Conservation (phyloP, 2,329 filamentous ascomycete genomes). For the Diplodia sapinea region DNA sequence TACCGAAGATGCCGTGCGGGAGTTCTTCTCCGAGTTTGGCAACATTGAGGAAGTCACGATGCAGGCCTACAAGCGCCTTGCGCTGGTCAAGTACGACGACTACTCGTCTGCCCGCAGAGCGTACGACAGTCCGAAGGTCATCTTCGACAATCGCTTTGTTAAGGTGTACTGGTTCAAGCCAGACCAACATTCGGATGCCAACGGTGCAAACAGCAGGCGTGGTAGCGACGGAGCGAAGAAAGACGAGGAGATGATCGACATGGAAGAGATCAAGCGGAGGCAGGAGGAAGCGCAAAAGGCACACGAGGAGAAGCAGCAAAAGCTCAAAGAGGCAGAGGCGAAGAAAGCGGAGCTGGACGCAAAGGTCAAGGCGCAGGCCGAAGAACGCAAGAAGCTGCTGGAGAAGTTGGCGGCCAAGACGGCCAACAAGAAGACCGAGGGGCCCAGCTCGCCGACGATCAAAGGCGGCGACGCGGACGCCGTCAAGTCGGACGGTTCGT, state of each 20-base stretch:
- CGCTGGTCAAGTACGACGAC: constrained; percentile 71
- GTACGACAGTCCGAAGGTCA: constrained; percentile 76
- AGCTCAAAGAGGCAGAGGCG: constrained; percentile 67
- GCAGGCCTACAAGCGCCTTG: constrained; percentile 69
- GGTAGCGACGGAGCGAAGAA: constrained; percentile 33
- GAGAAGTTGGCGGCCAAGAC: constrained; percentile 57
- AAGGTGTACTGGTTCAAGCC: constrained; percentile 79
- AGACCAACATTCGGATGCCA: constrained; percentile 37
- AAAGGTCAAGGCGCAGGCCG: constrained; percentile 66
- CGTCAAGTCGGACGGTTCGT: background rate
- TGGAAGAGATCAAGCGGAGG: constrained; percentile 70
- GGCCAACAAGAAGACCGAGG: background rate
- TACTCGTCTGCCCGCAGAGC: constrained; percentile 72
- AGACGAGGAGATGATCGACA: constrained; percentile 65
- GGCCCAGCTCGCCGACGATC: constrained; percentile 26
- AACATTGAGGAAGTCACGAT: constrained; percentile 67
- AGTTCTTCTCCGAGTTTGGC: constrained; percentile 77
- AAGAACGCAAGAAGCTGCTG: constrained; percentile 67
- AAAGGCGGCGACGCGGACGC: constrained; percentile 36
- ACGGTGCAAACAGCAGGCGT: constrained; percentile 25
- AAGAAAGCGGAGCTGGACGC: constrained; percentile 69
- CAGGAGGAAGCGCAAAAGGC: constrained; percentile 75
- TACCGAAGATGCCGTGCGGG: constrained; percentile 66
- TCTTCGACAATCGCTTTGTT: constrained; percentile 86
- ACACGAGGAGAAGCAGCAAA: constrained; percentile 69